These are phyloP conservation scores for Penicillium argentinense DNA, from an alignment of 495 filamentous ascomycete species.

Conservation along the genomic window DNA sequence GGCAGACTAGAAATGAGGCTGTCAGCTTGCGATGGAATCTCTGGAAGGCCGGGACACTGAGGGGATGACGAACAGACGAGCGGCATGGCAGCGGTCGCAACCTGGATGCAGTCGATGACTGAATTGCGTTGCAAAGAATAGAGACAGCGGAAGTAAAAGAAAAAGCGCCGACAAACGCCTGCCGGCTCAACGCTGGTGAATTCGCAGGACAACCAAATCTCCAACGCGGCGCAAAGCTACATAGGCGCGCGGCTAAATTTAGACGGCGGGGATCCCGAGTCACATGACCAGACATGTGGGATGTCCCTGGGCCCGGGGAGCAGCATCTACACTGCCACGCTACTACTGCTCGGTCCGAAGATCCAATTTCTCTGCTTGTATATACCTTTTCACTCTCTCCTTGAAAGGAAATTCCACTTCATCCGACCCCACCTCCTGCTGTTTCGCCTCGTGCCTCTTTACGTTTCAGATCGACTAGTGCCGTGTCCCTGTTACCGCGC, in stretches of 20 bases:
- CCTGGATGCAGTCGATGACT: no score
- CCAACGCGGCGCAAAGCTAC: conserved; percentile 11
- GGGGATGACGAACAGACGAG: conserved; percentile 40
- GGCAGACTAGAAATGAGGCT: conserved; percentile 67
- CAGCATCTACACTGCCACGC: conserved; percentile 6
- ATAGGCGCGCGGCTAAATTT: conserved; percentile 30
- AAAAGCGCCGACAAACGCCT: neutral
- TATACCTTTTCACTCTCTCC: conserved; percentile 7
- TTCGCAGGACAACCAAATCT: conserved; percentile 3
- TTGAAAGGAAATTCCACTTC: neutral
- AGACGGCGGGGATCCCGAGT: conserved; percentile 16
- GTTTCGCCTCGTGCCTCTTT: conserved; percentile 9
- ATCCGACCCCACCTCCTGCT: neutral
- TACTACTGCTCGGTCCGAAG: conserved; percentile 3
- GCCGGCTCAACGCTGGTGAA: neutral
- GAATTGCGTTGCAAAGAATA: neutral
- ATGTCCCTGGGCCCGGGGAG: conserved; percentile 26
- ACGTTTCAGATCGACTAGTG: conserved; percentile 12
- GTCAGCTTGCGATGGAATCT: no score
- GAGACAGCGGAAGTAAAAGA: neutral
- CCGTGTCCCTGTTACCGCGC: conserved; percentile 13
- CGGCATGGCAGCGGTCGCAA: conserved; percentile 32
- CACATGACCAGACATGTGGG: conserved; percentile 21
- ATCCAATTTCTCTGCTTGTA: conserved; percentile 15
- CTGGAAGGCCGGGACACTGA: no score